Evolutionary conservation across 2,329 filamentous ascomycete species (phyloP), one percentile per base, ranked within the genome.

Genomic region (Phaeosphaeriaceae sp.): DNA sequence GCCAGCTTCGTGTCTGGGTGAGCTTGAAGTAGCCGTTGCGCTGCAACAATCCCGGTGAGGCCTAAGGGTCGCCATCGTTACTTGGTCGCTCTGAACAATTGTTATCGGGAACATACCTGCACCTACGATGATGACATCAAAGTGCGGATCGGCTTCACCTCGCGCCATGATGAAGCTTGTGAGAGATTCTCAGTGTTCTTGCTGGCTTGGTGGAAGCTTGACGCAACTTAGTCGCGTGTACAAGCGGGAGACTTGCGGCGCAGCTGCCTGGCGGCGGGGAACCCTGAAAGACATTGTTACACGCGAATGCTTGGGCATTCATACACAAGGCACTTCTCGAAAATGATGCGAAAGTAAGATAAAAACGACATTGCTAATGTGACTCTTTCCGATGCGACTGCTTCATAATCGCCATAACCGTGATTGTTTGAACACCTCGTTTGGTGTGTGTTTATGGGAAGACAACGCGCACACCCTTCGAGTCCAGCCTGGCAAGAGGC

Each of bases 381-480:
- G 25, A 9, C 5, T 9, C 25, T 27, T 5, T 5, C 9, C 25
- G 4, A 27, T 27, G 5, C 9, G 25, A 5, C 9, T 27, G 25
- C 25, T 27, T 27, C 9, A 9, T 9, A 27, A 4, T 27, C 5
- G 25, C 9, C 4, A 5, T 9, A 27, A 27, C 9, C 25, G 4
- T 27, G 25, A 27, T 5, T 9, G 9, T 4, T 27, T 27, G 25
- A 4, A 27, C 25, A 27, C 5, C 4, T 27, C 9, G 25, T 27
- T 27, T 9, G 25, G 9, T 27, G 25, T n/a, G 25, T 36, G 31
- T 11, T 15, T 36, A 36, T 3, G 31, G 13, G 11, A 36, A 36
- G 7, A 53, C 46, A 2, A 62, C 56, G 10, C 61, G 57, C 10
- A 75, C 52, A 2, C 68, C 73, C 52, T 71, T 71, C 2, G 61